Evolutionary conservation across 2,329 filamentous ascomycete genomes (phyloP), one percentile per base, ranked within the genome.

Genomic region (Colletotrichum caudatum): DNA sequence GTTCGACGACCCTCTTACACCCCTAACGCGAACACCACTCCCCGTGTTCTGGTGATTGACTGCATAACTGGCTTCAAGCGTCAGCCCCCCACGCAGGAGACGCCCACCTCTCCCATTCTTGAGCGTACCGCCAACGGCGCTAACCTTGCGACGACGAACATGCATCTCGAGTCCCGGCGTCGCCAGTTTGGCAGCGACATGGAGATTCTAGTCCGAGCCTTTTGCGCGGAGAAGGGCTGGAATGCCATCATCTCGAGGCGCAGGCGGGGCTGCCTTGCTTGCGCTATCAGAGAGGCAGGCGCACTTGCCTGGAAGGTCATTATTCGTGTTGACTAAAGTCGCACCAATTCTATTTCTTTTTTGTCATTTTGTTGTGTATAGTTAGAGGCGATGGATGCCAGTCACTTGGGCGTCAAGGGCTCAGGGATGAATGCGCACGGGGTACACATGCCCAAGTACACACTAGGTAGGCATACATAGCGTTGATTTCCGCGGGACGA

Each of bases 171-270:
- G 77, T 87, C 87, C 4, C 81, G 87, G 35, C 83, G 86, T 71
- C 83, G 90, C 33, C 87, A 90, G 50, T 89, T 88, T 67, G 88
- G 88, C 1, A 91, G 89, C 16, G 90, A 91, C 75, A 83, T 92
- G 77, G 92, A 94, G 80, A 86, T 94, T 11, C 81, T 95, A 64
- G 91, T 91, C 1, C 84, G 93, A 60, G 92, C 92, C 1, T 85
- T 93, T 74, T 95, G 93, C 78, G 91, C 92, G 0, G 90, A 93
- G 77, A 89, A 87, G 75, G 93, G 93, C 2, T 91, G 91, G 85
- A 92, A 94, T 78, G 92, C 93, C 29, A 78, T 95, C 23, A 85
- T 95, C 73, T 93, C 91, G 72, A 85, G 91, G 63, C 84, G 86
- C 50, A 88, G 89, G 74, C 85, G 92, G 72, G 92, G 91, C 0